phyloP scores from a whole-genome alignment of 176 grass and related monocot species.

The Dendrocalamus sinicus region DNA sequence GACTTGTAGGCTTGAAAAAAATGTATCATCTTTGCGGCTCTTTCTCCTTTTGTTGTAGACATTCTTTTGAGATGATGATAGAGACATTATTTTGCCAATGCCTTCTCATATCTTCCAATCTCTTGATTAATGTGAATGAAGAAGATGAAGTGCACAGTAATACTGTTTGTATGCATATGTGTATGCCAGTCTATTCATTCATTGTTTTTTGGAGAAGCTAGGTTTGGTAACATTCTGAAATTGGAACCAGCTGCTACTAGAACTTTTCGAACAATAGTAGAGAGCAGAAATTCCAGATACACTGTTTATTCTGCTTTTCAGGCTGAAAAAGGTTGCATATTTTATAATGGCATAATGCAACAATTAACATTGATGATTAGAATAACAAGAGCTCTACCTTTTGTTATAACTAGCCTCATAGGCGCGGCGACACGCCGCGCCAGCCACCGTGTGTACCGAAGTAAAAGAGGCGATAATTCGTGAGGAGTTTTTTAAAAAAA shows the following conservation, averaged over 20 bases:
- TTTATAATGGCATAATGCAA: not conserved
- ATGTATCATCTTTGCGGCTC: constrained; percentile 1
- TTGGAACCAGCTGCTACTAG: not conserved
- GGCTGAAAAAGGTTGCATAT: not conserved
- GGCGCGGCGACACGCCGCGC: no score
- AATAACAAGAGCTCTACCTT: not conserved
- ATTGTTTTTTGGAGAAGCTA: not conserved
- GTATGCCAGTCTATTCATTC: not conserved
- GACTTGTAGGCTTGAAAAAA: constrained; percentile 53
- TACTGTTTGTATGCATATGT: not conserved
- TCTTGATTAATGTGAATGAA: constrained; percentile 11
- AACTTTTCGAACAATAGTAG: not conserved
- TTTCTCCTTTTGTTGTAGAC: constrained; percentile 15
- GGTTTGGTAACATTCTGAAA: not conserved
- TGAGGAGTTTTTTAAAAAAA: no score
- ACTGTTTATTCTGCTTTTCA: not conserved
- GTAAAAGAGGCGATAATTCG: no score
- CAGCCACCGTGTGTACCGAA: no score
- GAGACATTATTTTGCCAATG: constrained; percentile 7
- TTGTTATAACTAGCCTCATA: no score
- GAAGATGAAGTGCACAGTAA: not conserved
- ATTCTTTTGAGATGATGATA: constrained; percentile 44
- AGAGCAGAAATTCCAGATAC: not conserved
- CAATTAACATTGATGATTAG: not conserved
- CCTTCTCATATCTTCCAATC: not conserved